Base-by-base conservation (phyloP, 2,329 filamentous ascomycete species). In the Ceratocystis cacaofunesta region DNA sequence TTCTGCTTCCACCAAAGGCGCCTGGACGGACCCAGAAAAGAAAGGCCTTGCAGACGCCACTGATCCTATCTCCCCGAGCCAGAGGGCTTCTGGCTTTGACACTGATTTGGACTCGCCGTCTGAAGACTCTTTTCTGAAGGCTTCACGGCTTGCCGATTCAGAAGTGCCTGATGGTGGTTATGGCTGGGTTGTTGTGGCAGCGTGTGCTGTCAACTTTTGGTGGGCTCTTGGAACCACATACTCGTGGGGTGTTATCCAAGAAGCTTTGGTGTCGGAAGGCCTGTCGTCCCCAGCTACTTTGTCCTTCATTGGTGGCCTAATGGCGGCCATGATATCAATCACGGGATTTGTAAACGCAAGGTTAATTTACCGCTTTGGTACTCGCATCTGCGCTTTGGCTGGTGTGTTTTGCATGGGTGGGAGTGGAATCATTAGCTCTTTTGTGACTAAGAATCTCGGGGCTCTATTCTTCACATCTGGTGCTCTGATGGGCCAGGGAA, bases 161-260 rank as follows among this genome's bases (percentile, higher is more conserved):
- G 69, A 75, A 32, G 76, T 76, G 0, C 81, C 81, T 0, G 80
- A 83, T 60, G 81, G 81, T 32, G 81, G 80, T 28, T 82, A 83
- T 69, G 81, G 80, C 68, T 84, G 81, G 81, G 74, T 78, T 15
- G 75, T 85, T 6, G 79, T 85, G 28, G 73, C 72, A 2, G 76
- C 75, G 41, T 82, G 79, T 69, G 76, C 78, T 1, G 70, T 81
- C 1, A 70, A 84, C 10, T 76, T 79, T 1, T 85, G 81, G 75
- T 83, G 80, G 81, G 76, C 79, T 63, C 77, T 81, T 61, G 83
- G 82, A 62, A 81, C 78, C 0, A 77, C 77, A 6, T 84, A 83
- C 70, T 78, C 77, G 68, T 86, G 83, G 82, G 84, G 83, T 28
- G 77, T 87, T 0, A 74, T 85, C 60, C 84, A 87, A 72, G 76